These are phyloP conservation scores for Ogataea nitratoaversa DNA, from an alignment of 805 yeast species.

Conservation along the genomic window DNA sequence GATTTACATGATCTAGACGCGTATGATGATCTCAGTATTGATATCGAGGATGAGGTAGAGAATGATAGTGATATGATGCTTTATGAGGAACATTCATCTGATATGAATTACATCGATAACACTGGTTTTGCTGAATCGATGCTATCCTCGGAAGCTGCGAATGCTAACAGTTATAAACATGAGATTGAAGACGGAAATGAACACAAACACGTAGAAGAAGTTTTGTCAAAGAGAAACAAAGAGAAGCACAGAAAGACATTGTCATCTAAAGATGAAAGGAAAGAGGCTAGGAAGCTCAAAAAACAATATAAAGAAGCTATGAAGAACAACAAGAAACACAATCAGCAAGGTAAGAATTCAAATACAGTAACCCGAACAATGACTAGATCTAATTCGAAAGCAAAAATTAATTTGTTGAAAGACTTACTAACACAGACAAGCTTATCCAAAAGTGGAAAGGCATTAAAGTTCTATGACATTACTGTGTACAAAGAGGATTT, in stretches of 20 bases:
- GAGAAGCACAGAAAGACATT: neutral
- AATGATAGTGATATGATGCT: conserved; percentile 25
- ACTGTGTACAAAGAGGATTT: conserved; percentile 58
- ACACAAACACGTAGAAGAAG: conserved; percentile 1
- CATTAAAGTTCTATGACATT: conserved; percentile 51
- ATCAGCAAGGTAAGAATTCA: neutral
- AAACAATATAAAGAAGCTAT: conserved; percentile 14
- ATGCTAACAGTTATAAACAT: neutral
- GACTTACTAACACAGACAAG: conserved; percentile 12
- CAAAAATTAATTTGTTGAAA: conserved; percentile 14
- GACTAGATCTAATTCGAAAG: conserved; percentile 8
- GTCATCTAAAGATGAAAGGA: conserved; percentile 15
- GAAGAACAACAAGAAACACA: conserved; percentile 12
- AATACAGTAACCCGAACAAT: neutral
- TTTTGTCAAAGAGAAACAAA: neutral
- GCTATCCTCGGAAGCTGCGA: neutral
- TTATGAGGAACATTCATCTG: conserved; percentile 10
- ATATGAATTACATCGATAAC: conserved; percentile 6
- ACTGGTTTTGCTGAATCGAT: conserved; percentile 3
- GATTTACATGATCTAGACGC: neutral
- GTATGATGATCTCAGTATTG: conserved; percentile 1
- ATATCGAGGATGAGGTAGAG: conserved; percentile 32
- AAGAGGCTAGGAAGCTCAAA: conserved; percentile 23
- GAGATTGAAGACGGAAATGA: conserved; percentile 1
- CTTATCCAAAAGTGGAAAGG: conserved; percentile 22